Conservation (phyloP, 768 basidiomycete genomes). For the Boletus patriciae region DNA sequence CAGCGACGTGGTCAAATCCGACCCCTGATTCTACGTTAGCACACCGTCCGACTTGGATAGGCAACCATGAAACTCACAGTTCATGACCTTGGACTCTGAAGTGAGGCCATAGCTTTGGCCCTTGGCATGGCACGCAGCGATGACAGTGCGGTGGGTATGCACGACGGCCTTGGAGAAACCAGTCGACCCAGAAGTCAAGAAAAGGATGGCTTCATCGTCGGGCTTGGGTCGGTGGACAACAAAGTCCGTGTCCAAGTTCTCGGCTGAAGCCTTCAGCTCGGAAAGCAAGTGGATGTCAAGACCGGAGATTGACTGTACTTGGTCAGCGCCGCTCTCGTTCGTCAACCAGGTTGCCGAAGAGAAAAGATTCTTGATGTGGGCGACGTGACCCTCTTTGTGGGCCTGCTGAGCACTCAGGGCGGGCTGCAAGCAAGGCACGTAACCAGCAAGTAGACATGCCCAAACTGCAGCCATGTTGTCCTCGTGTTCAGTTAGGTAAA, state of each 20-base stretch:
- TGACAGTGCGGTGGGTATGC: constrained; percentile 40
- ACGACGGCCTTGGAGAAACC: constrained; percentile 46
- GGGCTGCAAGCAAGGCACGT: constrained; percentile 33
- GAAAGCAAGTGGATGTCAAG: constrained; percentile 28
- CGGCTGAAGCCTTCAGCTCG: constrained; percentile 20
- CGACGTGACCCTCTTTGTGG: constrained; percentile 31
- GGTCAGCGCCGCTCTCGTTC: constrained; percentile 28
- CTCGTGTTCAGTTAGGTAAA: constrained; percentile 34
- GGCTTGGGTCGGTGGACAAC: constrained; percentile 17
- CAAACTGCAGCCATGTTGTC: constrained; percentile 35
- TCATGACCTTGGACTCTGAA: constrained; percentile 37
- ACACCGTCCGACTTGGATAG: neutral
- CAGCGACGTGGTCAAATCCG: constrained; percentile 47
- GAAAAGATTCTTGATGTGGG: constrained; percentile 32
- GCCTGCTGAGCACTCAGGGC: constrained; percentile 35
- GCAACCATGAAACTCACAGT: constrained; percentile 31
- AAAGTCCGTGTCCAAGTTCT: constrained; percentile 12
- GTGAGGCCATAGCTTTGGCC: constrained; percentile 37
- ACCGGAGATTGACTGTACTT: constrained; percentile 24
- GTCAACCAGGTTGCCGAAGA: constrained; percentile 34
- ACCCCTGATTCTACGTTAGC: constrained; percentile 33
- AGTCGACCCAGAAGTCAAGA: constrained; percentile 45
- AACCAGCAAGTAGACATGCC: constrained; percentile 34
- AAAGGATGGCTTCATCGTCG: constrained; percentile 35
- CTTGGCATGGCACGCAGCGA: constrained; percentile 37